Base-by-base conservation (phyloP, 2,329 filamentous ascomycete species). In the Myriosclerotinia duriaeana region DNA sequence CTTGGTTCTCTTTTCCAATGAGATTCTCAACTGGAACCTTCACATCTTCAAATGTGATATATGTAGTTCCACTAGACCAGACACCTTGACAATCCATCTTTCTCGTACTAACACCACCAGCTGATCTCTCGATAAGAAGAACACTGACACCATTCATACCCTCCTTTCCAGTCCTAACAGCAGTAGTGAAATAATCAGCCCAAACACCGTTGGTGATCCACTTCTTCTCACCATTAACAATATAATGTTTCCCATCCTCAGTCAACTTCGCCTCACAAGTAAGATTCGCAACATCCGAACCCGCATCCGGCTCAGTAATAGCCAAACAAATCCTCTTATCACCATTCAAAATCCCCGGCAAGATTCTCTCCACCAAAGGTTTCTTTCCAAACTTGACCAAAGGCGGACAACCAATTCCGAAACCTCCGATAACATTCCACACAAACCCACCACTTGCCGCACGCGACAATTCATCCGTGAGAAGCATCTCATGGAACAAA, bases 191-290 rank as follows among this genome's bases (percentile, higher is more conserved):
- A 83, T 98, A 99, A 79, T 99, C 95, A 69, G 84, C 87, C 92
- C 93, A 97, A 75, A 97, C 87, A 76, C 95, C 95, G 80, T 99
- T 99, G 75, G 94, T 98, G 79, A 98, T 98, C 94, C 95, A 98
- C 82, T 99, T 99, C 90, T 99, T 98, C 87, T 97, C 94, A 65
- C 95, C 95, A 76, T 98, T 99, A 80, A 99, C 95, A 73, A 98
- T 98, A 80, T 96, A 99, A 82, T 98, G 92, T 84, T 98, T 98
- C 76, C 95, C 95, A 75, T 99, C 95, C 73, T 95, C 91, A 70
- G 86, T 91, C 67, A 98, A 85, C 84, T 97, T 97, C 36, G 95
- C 95, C 83, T 98, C 93, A 79, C 94, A 98, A 17, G 89, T 95
- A 72, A 99, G 78, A 80, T 97, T 98, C 68, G 95, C 95, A 12